Evolutionary conservation across 345 rosid genomes (phyloP).

Genomic region (Melastoma malabathricum): DNA sequence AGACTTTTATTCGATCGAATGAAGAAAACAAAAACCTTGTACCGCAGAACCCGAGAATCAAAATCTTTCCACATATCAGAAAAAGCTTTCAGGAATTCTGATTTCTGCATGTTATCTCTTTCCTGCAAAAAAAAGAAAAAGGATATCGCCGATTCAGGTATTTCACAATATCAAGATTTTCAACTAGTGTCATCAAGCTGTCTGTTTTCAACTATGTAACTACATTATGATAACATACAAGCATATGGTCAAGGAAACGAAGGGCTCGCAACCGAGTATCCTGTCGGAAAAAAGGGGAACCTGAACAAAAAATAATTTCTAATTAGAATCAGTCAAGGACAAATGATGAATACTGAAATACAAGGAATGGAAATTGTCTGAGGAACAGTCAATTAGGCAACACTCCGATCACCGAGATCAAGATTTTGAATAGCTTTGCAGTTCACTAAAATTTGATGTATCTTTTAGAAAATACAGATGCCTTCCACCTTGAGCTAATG

Average conservation of each 20-base stretch:
- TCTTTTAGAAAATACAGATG: too few species aligned
- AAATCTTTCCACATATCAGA: constrained; percentile 99
- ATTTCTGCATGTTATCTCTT: constrained; percentile 94
- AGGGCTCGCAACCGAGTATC: constrained; percentile 97
- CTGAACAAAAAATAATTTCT: constrained; percentile 25
- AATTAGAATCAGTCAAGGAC: constrained; percentile 5
- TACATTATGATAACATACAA: constrained; percentile 42
- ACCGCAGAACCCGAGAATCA: constrained; percentile 89
- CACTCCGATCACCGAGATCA: too few species aligned
- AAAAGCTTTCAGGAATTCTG: constrained; percentile 95
- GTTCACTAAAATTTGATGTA: too few species aligned
- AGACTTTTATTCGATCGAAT: background rate
- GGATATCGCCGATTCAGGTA: background rate
- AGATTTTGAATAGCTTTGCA: too few species aligned
- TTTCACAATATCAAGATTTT: background rate
- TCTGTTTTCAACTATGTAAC: background rate
- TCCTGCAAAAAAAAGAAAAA: constrained; percentile 38
- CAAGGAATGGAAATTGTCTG: too few species aligned
- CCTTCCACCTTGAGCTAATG: too few species aligned
- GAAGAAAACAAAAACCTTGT: constrained; percentile 54
- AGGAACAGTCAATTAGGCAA: too few species aligned
- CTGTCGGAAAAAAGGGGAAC: constrained; percentile 73
- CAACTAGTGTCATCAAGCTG: background rate
- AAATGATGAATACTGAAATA: too few species aligned
- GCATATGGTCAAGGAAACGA: constrained; percentile 97